Conservation (phyloP, 1,284 basidiomycete species). For the Hypsizygus ulmarius region DNA sequence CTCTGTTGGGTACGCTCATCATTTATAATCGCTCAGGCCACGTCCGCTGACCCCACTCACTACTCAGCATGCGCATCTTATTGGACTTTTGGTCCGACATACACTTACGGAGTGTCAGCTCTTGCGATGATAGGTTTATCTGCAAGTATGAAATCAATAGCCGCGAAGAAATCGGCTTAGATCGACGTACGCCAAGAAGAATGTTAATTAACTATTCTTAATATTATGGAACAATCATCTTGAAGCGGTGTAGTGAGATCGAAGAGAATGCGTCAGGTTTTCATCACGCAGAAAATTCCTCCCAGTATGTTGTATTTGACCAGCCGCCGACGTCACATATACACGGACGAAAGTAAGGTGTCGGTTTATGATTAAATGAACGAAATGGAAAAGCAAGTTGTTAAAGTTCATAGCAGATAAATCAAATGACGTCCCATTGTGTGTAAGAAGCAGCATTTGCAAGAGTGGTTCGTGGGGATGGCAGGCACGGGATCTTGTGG, state of each 20-base stretch:
- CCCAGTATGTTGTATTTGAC: too few species aligned
- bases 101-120: conserved; percentile 70
- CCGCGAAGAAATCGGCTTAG: conserved; percentile 27
- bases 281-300: too few species aligned
- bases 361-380: too few species aligned
- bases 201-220: background rate
- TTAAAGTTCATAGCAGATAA: background rate
- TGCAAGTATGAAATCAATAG: conserved; percentile 48
- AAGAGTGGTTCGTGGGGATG: background rate
- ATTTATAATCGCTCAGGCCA: conserved; percentile 7
- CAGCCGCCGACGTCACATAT: too few species aligned
- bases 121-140: conserved; percentile 61
- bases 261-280: too few species aligned
- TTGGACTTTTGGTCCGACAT: conserved; percentile 80
- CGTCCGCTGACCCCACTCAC: conserved; percentile 3
- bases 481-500: conserved; percentile 1
- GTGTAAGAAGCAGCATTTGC: background rate
- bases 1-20: conserved; percentile 64
- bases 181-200: conserved; percentile 9
- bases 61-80: conserved; percentile 76
- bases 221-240: background rate
- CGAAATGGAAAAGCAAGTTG: too few species aligned
- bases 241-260: background rate
- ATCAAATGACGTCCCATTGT: conserved; percentile 4
- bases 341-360: too few species aligned